Conservation (phyloP, 176 grass and related monocot genomes). For the Phoenix roebelenii region DNA sequence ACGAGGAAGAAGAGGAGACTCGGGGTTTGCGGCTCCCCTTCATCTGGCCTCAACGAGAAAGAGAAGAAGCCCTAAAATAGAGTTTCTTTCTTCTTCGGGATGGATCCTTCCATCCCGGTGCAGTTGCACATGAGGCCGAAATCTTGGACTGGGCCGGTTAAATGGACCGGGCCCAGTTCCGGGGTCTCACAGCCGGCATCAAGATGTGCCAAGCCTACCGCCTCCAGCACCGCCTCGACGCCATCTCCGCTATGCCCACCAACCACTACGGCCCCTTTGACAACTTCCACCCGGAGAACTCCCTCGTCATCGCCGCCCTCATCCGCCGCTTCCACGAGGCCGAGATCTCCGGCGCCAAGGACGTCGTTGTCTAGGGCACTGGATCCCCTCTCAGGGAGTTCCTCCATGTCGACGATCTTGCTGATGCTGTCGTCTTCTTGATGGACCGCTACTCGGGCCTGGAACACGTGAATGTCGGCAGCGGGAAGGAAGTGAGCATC, state of each 20-base stretch:
- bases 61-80: too few species aligned
- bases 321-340: conserved; percentile 74
- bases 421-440: conserved; percentile 53
- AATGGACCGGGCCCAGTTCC: too few species aligned
- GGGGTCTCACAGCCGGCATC: too few species aligned
- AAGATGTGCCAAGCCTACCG: conserved; percentile 84
- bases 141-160: too few species aligned
- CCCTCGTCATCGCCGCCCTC: conserved; percentile 51
- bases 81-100: too few species aligned
- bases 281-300: neutral
- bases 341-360: conserved; percentile 22
- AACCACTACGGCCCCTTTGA: neutral
- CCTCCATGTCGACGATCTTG: conserved; percentile 57
- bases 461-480: conserved; percentile 70
- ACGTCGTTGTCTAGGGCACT: conserved; percentile 67
- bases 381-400: conserved; percentile 52
- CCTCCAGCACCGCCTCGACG: conserved; percentile 67
- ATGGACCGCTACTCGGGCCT: conserved; percentile 55
- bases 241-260: conserved; percentile 50
- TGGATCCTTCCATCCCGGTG: too few species aligned
- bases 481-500: conserved; percentile 56
- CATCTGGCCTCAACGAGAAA: too few species aligned
- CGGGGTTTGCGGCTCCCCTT: too few species aligned
- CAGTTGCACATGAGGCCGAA: too few species aligned
- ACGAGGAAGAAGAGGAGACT: too few species aligned